Conservation (phyloP, 2,329 filamentous ascomycete species). For the Pestalotiopsis sp. region DNA sequence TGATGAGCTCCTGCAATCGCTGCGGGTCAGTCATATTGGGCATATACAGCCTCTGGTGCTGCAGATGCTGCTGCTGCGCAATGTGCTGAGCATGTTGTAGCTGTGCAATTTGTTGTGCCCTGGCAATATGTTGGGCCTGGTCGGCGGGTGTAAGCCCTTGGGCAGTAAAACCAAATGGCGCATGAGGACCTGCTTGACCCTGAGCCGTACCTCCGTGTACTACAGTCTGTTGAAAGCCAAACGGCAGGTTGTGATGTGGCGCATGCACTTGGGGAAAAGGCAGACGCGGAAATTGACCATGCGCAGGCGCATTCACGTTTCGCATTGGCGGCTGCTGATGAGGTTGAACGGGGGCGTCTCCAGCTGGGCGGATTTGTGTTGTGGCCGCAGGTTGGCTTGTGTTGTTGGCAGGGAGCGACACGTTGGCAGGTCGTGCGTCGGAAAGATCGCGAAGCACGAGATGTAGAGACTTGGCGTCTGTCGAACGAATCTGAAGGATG, state of each 20-base stretch:
- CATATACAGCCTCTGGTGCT: constrained; percentile 21
- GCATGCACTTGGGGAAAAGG: constrained; percentile 16
- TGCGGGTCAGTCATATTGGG: constrained; percentile 41
- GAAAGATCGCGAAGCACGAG: constrained; percentile 34
- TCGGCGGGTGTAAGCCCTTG: too few species aligned
- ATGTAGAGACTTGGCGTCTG: constrained; percentile 32
- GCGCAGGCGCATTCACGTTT: neutral
- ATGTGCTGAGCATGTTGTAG: constrained; percentile 5
- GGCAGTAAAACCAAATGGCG: constrained; percentile 19
- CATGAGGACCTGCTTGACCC: constrained; percentile 12
- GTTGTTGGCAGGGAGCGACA: constrained; percentile 19
- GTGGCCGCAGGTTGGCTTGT: constrained; percentile 15
- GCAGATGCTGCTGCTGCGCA: neutral
- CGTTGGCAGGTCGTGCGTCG: constrained; percentile 22
- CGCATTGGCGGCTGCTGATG: constrained; percentile 11
- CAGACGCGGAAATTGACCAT: constrained; percentile 15
- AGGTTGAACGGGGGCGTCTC: constrained; percentile 16
- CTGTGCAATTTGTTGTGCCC: constrained; percentile 22
- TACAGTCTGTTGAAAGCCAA: constrained; percentile 22
- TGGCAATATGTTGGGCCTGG: neutral
- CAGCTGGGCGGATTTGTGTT: constrained; percentile 21
- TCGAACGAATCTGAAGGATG: constrained; percentile 27
- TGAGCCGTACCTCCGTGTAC: neutral
- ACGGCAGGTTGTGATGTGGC: constrained; percentile 22
- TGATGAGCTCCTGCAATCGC: constrained; percentile 38